Evolutionary conservation across 1,139 yeast genomes (phyloP), one percentile per base, ranked within the genome.

Genomic region (Suhomyces yuchorum): DNA sequence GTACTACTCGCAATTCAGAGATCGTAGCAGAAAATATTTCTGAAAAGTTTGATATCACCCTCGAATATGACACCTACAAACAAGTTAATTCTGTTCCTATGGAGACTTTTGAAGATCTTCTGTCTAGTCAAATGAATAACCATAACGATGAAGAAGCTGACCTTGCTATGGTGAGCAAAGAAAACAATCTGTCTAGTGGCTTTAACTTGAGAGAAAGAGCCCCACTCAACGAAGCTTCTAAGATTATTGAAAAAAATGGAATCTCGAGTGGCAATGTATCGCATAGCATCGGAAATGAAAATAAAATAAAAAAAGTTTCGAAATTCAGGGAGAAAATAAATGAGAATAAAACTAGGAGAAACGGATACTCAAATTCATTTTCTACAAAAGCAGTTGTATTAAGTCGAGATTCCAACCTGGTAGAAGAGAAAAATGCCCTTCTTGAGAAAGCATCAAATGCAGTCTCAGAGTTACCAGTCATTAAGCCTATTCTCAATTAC

Each of bases 401-500:
- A 14, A 7, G 2, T 30, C 14, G 11, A 11, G 14, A 26, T 26
- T 11, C 11, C 12, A 8, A 3, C n/a, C 4, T 11, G 3, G 4
- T 26, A 9, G 30, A 26, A 26, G n/a, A 26, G 14, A 11, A 26
- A 11, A n/a, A 24, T 24, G 4, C 30, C 4, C 3, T 12, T 3
- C 4, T 26, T 12, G 30, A 26, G 11, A 2, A 12, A 4, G 30
- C 6, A 2, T 12, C 14, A 11, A 12, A 11, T 11, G 30, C n/a
- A 9, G 12, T 12, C 2, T 26, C 34, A 14, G 11, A 30, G 12
- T 5, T 30, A 14, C 11, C 34, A 14, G 34, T 30, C 5, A 15
- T 30, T 14, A 15, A 22, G 23, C 19, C 39, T 8, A 14, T 23
- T 11, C 12, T 79, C 8, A 84, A 80, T 52, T 78, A 70, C 54